phyloP scores from a whole-genome alignment of 805 yeast genomes.

The Sungouiella blattae region DNA sequence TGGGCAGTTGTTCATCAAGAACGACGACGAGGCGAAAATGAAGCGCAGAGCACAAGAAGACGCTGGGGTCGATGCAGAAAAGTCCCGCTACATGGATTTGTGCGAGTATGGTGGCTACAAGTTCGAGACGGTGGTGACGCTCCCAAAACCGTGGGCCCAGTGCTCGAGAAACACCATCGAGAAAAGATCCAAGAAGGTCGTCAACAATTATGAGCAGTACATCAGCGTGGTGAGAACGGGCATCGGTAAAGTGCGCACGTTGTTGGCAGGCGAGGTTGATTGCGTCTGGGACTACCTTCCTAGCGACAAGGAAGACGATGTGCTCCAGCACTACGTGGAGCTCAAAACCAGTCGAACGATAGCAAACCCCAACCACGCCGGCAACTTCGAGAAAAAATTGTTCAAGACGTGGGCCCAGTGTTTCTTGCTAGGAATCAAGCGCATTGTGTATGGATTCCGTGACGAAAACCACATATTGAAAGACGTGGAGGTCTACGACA shows the following conservation, averaged over 20 bases:
- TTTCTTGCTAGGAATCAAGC: conserved; percentile 80
- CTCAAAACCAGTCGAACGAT: conserved; percentile 69
- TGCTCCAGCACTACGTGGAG: conserved; percentile 76
- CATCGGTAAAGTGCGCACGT: conserved; percentile 63
- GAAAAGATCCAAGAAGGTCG: conserved; percentile 53
- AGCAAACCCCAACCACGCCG: conserved; percentile 52
- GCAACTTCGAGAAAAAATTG: conserved; percentile 70
- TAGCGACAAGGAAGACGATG: conserved; percentile 34
- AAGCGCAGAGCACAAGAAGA: conserved; percentile 22
- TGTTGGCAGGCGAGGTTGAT: conserved; percentile 89
- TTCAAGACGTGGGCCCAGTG: conserved; percentile 91
- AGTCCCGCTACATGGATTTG: conserved; percentile 29
- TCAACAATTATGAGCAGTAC: conserved; percentile 74
- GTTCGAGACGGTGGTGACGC: conserved; percentile 76
- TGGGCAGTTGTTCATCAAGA: conserved; percentile 69
- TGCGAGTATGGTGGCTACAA: conserved; percentile 73
- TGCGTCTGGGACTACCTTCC: conserved; percentile 83
- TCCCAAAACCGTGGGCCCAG: conserved; percentile 72
- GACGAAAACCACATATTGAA: conserved; percentile 64
- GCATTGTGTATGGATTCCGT: conserved; percentile 80
- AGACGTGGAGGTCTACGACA: conserved; percentile 69
- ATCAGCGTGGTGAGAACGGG: conserved; percentile 81
- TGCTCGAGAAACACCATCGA: conserved; percentile 67
- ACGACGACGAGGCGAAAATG: conserved; percentile 40
- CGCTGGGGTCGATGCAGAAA: conserved; percentile 12